A percentile compares a stretch with the other conserved stretches of the same genome.
phyloP scores from a whole-genome alignment of 257 asterid genomes.

The Knoxia roxburghii region DNA sequence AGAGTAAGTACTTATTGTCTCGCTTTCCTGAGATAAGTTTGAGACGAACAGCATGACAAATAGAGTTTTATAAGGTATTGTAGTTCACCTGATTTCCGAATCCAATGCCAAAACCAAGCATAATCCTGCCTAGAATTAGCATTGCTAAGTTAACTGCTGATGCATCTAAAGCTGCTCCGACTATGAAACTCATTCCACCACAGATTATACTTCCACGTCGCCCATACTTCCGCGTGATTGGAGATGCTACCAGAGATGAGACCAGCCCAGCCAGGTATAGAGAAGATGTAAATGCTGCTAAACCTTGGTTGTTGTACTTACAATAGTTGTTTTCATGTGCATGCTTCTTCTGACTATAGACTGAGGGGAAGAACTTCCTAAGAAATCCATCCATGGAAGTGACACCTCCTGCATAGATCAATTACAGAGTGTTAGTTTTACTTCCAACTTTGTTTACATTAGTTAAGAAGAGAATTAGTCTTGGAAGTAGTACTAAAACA shows the following conservation, averaged over 20 bases:
- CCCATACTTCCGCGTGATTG: conserved; percentile 60
- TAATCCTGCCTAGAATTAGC: conserved; percentile 71
- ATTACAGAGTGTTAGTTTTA: not conserved
- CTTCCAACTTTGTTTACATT: not conserved
- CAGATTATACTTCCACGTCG: conserved; percentile 69
- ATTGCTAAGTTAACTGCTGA: conserved; percentile 53
- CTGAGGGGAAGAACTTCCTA: conserved; percentile 51
- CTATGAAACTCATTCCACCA: conserved; percentile 62
- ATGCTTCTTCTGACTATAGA: conserved; percentile 46
- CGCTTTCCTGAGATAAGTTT: not conserved
- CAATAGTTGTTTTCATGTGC: conserved; percentile 77
- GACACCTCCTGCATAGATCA: conserved; percentile 59
- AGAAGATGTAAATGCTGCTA: conserved; percentile 76
- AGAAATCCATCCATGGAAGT: conserved; percentile 91
- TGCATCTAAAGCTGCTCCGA: conserved; percentile 68
- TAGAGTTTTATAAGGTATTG: not conserved
- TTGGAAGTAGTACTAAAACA: no score
- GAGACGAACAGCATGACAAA: not conserved
- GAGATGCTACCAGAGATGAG: conserved; percentile 67
- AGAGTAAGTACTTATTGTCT: not conserved
- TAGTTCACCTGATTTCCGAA: conserved; percentile 73
- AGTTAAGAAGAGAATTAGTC: no score
- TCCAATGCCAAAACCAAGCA: conserved; percentile 90
- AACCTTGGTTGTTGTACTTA: conserved; percentile 78
- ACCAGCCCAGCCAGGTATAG: conserved; percentile 73